These are phyloP conservation scores for Neurospora cerealis DNA, from an alignment of 495 filamentous ascomycete species.

Conservation along the genomic window DNA sequence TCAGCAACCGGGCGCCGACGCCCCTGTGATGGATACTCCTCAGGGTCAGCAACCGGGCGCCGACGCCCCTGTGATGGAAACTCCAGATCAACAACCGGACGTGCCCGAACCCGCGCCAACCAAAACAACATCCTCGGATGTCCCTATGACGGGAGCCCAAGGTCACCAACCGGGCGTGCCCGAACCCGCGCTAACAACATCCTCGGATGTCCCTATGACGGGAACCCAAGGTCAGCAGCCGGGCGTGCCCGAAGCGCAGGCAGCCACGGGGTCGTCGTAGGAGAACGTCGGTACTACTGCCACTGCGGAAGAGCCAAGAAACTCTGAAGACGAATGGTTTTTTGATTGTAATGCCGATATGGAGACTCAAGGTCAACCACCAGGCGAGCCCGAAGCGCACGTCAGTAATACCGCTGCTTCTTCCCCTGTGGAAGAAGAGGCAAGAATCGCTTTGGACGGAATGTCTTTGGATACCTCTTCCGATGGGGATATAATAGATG, in stretches of 20 bases:
- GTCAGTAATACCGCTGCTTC: background rate
- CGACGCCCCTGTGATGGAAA: background rate
- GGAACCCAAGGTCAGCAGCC: background rate
- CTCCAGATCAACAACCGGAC: background rate
- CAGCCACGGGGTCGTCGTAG: background rate
- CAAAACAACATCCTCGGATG: background rate
- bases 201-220: background rate
- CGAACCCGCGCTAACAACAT: background rate
- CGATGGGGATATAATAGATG: background rate
- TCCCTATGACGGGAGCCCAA: background rate
- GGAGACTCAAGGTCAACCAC: background rate
- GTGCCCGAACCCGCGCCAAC: background rate
- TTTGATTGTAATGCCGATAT: background rate
- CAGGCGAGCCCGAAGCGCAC: background rate
- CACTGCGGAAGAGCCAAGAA: background rate
- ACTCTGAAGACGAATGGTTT: no score
- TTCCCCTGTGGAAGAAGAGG: background rate
- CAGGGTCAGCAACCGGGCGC: background rate
- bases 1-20: background rate
- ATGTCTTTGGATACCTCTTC: background rate
- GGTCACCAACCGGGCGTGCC: background rate
- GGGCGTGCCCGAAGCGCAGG: background rate
- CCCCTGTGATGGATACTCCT: background rate
- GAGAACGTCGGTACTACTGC: background rate
- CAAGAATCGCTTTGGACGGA: background rate